These are phyloP conservation scores for Aspergillus diversus DNA, from an alignment of 495 filamentous ascomycete genomes.

Conservation along the genomic window DNA sequence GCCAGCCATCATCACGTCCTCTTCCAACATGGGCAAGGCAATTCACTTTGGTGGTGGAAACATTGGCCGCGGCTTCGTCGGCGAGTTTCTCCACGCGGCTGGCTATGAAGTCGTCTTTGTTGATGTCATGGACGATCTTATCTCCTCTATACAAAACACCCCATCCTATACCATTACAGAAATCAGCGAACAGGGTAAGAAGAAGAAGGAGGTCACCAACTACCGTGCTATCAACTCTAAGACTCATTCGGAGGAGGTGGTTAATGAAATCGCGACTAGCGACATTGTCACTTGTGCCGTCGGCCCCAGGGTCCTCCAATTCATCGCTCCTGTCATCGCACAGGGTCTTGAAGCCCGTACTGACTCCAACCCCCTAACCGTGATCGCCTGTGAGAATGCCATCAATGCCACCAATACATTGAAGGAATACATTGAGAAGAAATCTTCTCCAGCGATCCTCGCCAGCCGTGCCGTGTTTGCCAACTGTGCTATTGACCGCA, in stretches of 20 bases:
- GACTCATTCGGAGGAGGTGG: slow-evolving; percentile 74
- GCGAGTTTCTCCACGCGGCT: slow-evolving; percentile 73
- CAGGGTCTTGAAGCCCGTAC: slow-evolving; percentile 82
- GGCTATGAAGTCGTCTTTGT: slow-evolving; percentile 92
- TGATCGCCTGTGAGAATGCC: slow-evolving; percentile 98
- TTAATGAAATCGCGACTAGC: slow-evolving; percentile 83
- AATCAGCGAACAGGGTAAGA: slow-evolving; percentile 83
- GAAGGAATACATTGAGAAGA: slow-evolving; percentile 76
- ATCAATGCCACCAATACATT: slow-evolving; percentile 89
- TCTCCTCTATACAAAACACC: slow-evolving; percentile 72
- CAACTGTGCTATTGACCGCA: slow-evolving; percentile 97
- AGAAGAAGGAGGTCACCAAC: slow-evolving; percentile 81
- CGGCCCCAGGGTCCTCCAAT: slow-evolving; percentile 92
- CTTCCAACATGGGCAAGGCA: slow-evolving; percentile 65
- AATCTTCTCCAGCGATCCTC: slow-evolving; percentile 62
- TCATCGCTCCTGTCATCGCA: slow-evolving; percentile 91
- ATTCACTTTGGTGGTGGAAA: slow-evolving; percentile 95
- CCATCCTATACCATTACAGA: slow-evolving; percentile 88
- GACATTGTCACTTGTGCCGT: slow-evolving; percentile 95
- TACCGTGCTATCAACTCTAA: slow-evolving; percentile 96
- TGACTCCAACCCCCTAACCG: slow-evolving; percentile 72
- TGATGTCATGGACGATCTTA: slow-evolving; percentile 83
- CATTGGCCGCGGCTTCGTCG: slow-evolving; percentile 74
- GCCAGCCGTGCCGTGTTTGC: slow-evolving; percentile 77
- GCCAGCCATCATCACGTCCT: slow-evolving; percentile 8